Conservation (phyloP, 139 green algal genomes). For the Axilococcus clingmanii region DNA sequence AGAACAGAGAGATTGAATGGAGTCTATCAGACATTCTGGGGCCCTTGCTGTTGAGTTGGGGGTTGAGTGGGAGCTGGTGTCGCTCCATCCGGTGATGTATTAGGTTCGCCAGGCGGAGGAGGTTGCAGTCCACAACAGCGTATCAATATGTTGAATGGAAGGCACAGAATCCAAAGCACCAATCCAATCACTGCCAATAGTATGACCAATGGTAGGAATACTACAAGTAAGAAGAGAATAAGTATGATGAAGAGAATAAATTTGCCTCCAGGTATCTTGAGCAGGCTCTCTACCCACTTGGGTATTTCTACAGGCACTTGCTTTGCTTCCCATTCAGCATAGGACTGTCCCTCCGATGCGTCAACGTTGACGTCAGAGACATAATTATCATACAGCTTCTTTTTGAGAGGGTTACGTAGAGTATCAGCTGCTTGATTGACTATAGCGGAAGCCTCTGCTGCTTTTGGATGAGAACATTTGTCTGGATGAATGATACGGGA, state of each 20-base stretch:
- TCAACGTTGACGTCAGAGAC: background rate
- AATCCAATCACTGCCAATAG: background rate
- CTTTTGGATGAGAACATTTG: constrained; percentile 9
- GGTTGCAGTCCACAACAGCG: background rate
- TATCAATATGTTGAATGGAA: constrained; percentile 5
- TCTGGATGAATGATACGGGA: constrained; percentile 6
- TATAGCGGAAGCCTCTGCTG: constrained; percentile 1
- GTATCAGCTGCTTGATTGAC: constrained; percentile 11
- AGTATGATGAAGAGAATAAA: background rate
- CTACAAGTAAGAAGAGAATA: background rate
- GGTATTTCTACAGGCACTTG: constrained; percentile 1
- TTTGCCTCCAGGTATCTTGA: background rate
- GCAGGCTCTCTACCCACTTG: constrained; percentile 3
- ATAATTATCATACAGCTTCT: constrained; percentile 10
- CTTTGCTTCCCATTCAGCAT: constrained; percentile 12
- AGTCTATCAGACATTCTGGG: too few relatives aligned
- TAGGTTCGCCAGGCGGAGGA: too few relatives aligned
- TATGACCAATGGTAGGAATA: constrained; percentile 7
- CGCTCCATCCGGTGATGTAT: too few relatives aligned
- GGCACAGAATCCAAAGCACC: constrained; percentile 4
- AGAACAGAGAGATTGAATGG: too few relatives aligned
- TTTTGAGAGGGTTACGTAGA: constrained; percentile 8
- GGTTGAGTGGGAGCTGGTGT: too few relatives aligned
- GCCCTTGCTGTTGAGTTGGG: too few relatives aligned
- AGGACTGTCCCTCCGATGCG: constrained; percentile 1